Base-by-base conservation (phyloP, 192 early-diverging fungal genomes). In the Podila clonocystis region DNA sequence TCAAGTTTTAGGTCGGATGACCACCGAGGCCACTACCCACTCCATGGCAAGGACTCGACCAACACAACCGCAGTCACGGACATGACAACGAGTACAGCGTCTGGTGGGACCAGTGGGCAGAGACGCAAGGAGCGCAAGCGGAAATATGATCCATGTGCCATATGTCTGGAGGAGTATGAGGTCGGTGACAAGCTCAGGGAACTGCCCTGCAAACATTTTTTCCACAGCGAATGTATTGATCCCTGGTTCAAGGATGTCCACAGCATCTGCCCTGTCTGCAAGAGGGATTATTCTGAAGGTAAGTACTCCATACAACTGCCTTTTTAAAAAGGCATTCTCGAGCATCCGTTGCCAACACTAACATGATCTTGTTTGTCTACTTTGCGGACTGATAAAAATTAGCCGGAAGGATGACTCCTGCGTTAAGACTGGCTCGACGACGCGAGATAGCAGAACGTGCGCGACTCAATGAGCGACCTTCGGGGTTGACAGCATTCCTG, bases 111-210 rank as follows among this genome's bases (percentile, higher is more conserved):
- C 9, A 28, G 52, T 12, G 30, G 34, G n/a, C 7, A 26, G 19
- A 52, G 30, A 17, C 28, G 64, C n/a, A 72, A 65, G 31, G 55
- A 41, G 11, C 63, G 71, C 19, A 72, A 28, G 13, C 33, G 71
- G 22, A 58, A 52, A 26, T 73, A 68, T 19, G 86, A 86, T 26
- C 83, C 75, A 0, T 90, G 87, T 68, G 87, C 85, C 36, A 88
- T 89, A 24, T 90, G 89, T 65, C 28, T 88, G 48, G 87, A 89
- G 33, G 89, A 89, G 7, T 90, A 87, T 72, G 82, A 75, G 20
- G 36, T 75, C 6, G 89, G 89, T 2, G 89, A 90, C 20, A 50
- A 74, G 20, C 41, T 90, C 55, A 55, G 89, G 24, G 74, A 74
- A 48, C 58, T 90, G 7, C 88, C 88, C 20, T 90, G 89, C 66